phyloP scores from a whole-genome alignment of 2,329 filamentous ascomycete genomes.

The Colletotrichum sp. region DNA sequence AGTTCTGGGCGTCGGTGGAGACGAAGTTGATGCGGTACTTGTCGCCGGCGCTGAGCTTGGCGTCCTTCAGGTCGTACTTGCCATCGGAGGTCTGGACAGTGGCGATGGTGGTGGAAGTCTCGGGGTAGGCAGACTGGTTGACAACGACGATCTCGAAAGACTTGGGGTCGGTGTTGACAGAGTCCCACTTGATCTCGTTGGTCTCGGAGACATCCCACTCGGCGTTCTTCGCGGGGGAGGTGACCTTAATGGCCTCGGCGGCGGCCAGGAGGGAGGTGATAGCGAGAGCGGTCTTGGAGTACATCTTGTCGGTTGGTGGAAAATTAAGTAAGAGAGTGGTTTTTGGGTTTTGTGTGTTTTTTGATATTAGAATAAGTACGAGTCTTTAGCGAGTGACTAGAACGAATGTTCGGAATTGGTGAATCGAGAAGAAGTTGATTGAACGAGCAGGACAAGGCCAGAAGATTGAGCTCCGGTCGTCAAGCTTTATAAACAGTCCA shows the following conservation, averaged over 20 bases:
- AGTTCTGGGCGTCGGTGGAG: constrained; percentile 11
- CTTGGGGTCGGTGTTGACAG: constrained; percentile 10
- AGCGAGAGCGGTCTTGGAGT: constrained; percentile 14
- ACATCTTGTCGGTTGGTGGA: constrained; percentile 10
- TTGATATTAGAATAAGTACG: constrained; percentile 10
- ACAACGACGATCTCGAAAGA: constrained; percentile 14
- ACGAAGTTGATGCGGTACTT: constrained; percentile 16
- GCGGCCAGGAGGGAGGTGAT: constrained; percentile 14
- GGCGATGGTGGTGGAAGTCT: neutral
- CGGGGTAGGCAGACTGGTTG: constrained; percentile 8
- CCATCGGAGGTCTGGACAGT: constrained; percentile 16
- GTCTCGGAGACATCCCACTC: constrained; percentile 15
- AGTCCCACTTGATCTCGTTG: constrained; percentile 17
- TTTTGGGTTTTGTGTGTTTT: neutral
- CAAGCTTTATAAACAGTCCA: constrained; percentile 18
- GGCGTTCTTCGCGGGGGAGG: constrained; percentile 11
- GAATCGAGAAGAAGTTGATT: constrained; percentile 13
- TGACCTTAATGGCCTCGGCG: constrained; percentile 16
- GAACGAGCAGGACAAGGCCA: neutral
- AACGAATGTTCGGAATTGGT: constrained; percentile 11
- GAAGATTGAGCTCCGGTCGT: neutral
- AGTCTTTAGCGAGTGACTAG: constrained; percentile 18
- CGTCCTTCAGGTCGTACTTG: constrained; percentile 17
- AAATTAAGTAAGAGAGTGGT: neutral
- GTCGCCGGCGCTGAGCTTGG: neutral